These are phyloP conservation scores for Candida methanosorbosa DNA, from an alignment of 805 yeast species.

Conservation along the genomic window DNA sequence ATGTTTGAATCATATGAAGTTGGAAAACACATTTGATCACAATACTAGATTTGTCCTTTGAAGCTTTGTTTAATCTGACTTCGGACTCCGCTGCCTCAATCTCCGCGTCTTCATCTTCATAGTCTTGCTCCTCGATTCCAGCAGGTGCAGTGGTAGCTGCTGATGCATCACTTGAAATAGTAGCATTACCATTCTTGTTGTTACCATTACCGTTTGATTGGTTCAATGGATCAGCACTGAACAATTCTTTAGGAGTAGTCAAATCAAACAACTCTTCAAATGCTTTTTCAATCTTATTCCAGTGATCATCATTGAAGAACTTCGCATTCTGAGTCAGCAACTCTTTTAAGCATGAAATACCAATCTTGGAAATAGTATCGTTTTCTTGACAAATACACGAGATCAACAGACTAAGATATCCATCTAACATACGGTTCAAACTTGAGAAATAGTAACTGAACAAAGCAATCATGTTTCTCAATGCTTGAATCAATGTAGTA, in stretches of 20 bases:
- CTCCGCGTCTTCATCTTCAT: conserved; percentile 25
- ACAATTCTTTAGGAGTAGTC: conserved; percentile 82
- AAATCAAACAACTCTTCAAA: conserved; percentile 64
- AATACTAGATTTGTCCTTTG: conserved; percentile 59
- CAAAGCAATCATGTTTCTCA: conserved; percentile 77
- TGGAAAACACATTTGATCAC: conserved; percentile 92
- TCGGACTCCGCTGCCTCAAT: conserved; percentile 20
- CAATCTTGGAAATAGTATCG: conserved; percentile 93
- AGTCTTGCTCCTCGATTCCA: conserved; percentile 13
- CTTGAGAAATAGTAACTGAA: conserved; percentile 77
- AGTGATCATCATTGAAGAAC: conserved; percentile 57
- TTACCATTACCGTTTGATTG: conserved; percentile 15
- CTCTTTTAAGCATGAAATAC: conserved; percentile 79
- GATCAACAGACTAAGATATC: conserved; percentile 66
- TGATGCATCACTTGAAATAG: conserved; percentile 1
- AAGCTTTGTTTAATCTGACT: conserved; percentile 32
- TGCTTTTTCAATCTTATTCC: conserved; percentile 62
- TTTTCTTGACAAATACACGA: conserved; percentile 95
- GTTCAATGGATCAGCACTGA: conserved; percentile 47
- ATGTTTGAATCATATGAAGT: conserved; percentile 76
- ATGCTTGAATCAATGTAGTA: conserved; percentile 91
- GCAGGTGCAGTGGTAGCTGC: conserved; percentile 22
- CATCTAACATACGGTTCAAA: conserved; percentile 66
- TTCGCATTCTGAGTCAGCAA: conserved; percentile 66
- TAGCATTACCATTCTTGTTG: neutral